These are phyloP conservation scores for sweet orange (Citrus sinensis) DNA, from an alignment of 345 rosid genomes.

Conservation along the genomic window DNA sequence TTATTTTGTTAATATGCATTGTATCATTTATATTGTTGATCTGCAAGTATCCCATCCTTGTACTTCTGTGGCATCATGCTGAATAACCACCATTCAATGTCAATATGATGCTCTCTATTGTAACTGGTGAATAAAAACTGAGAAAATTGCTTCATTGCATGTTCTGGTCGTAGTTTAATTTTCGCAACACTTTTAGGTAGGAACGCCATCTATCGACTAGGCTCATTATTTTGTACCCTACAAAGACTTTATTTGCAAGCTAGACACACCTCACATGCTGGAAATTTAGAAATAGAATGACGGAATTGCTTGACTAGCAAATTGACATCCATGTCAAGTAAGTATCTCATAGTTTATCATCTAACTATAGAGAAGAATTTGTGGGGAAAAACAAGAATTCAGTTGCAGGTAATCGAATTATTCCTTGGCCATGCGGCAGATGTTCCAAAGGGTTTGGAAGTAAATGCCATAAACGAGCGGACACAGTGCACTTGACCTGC, in stretches of 20 bases:
- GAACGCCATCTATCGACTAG: not conserved
- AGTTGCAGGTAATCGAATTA: conserved; percentile 43
- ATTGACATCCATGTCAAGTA: not conserved
- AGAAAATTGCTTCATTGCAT: not conserved
- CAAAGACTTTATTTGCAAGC: not conserved
- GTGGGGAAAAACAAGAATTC: not conserved
- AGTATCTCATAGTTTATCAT: not conserved
- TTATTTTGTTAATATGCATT: too few relatives aligned
- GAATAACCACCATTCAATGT: not conserved
- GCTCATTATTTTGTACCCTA: not conserved
- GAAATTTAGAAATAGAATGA: not conserved
- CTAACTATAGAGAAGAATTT: not conserved
- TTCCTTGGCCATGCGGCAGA: conserved; percentile 24
- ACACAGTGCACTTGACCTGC: conserved; percentile 44
- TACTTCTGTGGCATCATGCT: not conserved
- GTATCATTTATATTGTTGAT: too few relatives aligned
- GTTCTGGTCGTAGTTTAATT: not conserved
- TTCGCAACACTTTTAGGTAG: not conserved
- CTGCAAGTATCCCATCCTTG: not conserved
- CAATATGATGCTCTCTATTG: not conserved
- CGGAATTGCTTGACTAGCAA: not conserved
- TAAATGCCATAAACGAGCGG: conserved; percentile 42
- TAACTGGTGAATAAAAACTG: too few relatives aligned
- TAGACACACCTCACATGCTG: not conserved
- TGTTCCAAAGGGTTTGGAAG: conserved; percentile 22